These are phyloP conservation scores for Wolfiporia cocos DNA, from an alignment of 1,284 basidiomycete species.

Conservation along the genomic window DNA sequence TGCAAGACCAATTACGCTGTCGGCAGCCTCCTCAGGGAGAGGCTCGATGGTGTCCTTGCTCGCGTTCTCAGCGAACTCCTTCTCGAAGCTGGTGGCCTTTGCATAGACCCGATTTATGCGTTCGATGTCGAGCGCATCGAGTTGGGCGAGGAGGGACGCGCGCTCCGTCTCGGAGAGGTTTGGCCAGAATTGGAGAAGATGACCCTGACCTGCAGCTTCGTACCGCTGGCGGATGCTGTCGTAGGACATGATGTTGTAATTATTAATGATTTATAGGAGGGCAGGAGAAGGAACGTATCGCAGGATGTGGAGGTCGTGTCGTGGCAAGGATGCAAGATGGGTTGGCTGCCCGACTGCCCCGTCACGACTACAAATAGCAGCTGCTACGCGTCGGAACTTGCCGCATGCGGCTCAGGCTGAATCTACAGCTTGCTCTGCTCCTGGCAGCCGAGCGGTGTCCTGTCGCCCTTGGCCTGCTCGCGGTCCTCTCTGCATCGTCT, in stretches of 20 bases:
- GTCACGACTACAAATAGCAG: constrained; percentile 4
- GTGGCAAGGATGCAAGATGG: constrained; percentile 4
- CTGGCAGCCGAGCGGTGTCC: background rate
- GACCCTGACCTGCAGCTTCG: constrained; percentile 79
- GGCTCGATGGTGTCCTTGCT: constrained; percentile 61
- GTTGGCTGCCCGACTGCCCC: constrained; percentile 2
- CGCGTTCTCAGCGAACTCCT: constrained; percentile 36
- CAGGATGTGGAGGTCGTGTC: background rate
- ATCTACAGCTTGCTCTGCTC: constrained; percentile 7
- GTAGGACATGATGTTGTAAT: constrained; percentile 18
- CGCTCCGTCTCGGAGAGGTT: constrained; percentile 66
- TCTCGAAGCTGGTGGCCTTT: constrained; percentile 72
- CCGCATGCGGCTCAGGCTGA: constrained; percentile 1
- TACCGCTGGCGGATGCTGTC: constrained; percentile 51
- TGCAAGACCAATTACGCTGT: constrained; percentile 51
- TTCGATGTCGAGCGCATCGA: constrained; percentile 79
- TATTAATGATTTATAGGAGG: constrained; percentile 1
- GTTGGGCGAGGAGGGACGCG: constrained; percentile 62
- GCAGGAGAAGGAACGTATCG: constrained; percentile 4
- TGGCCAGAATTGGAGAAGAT: constrained; percentile 88
- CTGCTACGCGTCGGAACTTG: constrained; percentile 9
- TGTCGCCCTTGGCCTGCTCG: no score
- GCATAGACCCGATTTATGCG: constrained; percentile 89
- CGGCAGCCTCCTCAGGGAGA: constrained; percentile 72
- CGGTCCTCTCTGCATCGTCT: no score